phyloP scores from a whole-genome alignment of 2,329 filamentous ascomycete species.

The Sclerotinia minor region DNA sequence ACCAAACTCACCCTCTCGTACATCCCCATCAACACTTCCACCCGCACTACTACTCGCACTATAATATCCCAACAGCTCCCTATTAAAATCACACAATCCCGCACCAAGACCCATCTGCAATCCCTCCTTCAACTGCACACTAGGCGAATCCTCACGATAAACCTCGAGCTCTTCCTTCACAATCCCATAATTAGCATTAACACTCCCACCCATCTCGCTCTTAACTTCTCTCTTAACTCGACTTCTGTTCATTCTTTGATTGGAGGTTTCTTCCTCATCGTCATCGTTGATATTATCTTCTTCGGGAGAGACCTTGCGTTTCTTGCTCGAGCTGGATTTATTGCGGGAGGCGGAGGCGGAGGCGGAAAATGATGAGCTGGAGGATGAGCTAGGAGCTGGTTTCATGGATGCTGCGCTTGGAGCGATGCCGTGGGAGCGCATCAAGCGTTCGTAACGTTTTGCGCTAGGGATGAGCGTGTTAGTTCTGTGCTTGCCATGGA shows the following conservation, averaged over 20 bases:
- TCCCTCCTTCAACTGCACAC: conserved; percentile 1
- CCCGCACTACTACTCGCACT: neutral
- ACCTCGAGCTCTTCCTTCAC: conserved; percentile 1
- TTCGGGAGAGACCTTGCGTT: conserved; percentile 34
- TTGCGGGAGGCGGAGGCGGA: conserved; percentile 12
- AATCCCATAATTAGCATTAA: neutral
- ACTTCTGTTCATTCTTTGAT: conserved; percentile 26
- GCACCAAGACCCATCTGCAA: neutral
- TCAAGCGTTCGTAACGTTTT: conserved; percentile 67
- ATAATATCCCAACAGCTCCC: conserved; percentile 10
- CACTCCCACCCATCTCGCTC: neutral
- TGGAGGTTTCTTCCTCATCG: conserved; percentile 29
- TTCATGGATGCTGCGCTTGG: conserved; percentile 37
- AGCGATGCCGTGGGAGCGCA: conserved; percentile 57
- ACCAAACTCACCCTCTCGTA: neutral
- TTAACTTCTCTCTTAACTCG: conserved; percentile 9
- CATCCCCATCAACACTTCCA: neutral
- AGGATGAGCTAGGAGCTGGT: conserved; percentile 28
- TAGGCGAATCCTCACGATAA: neutral
- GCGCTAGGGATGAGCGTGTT: conserved; percentile 48
- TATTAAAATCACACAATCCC: conserved; percentile 16
- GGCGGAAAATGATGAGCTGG: conserved; percentile 17
- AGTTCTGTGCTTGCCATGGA: neutral
- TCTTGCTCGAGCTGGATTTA: conserved; percentile 27
- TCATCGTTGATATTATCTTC: conserved; percentile 34